These are phyloP conservation scores for Austroboletus eburneus DNA, from an alignment of 768 basidiomycete species.

Conservation along the genomic window DNA sequence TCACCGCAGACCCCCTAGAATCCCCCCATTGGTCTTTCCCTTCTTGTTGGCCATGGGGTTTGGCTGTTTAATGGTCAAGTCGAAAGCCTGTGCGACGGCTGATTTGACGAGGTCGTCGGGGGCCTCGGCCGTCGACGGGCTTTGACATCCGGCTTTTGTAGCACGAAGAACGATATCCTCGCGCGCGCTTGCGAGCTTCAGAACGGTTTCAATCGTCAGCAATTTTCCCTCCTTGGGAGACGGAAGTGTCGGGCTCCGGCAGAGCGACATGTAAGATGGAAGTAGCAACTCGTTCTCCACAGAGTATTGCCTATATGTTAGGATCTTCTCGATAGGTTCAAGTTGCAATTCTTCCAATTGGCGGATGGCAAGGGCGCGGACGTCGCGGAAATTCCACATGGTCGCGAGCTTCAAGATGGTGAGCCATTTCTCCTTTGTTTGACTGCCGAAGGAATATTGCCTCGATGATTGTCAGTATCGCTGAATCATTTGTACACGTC, in stretches of 20 bases:
- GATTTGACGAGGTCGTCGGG: constrained; percentile 23
- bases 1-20: too few species aligned
- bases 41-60: too few species aligned
- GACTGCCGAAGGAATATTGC: constrained; percentile 52
- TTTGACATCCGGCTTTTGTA: constrained; percentile 22
- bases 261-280: constrained; percentile 49
- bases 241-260: constrained; percentile 48
- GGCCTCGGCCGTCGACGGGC: constrained; percentile 25
- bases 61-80: too few species aligned
- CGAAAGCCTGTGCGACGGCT: constrained; percentile 34
- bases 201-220: constrained; percentile 54
- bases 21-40: too few species aligned
- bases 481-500: not conserved
- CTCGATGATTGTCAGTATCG: constrained; percentile 29
- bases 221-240: constrained; percentile 48
- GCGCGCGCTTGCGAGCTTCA: constrained; percentile 50
- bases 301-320: constrained; percentile 48
- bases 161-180: constrained; percentile 42
- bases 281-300: constrained; percentile 49
- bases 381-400: constrained; percentile 51
- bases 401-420: constrained; percentile 50
- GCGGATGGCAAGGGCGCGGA: constrained; percentile 48
- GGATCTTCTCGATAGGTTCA: constrained; percentile 49
- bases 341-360: constrained; percentile 50
- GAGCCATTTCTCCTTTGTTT: constrained; percentile 48